These are phyloP conservation scores for Penicillium mononematosum DNA, from an alignment of 495 filamentous ascomycete species.

Conservation along the genomic window DNA sequence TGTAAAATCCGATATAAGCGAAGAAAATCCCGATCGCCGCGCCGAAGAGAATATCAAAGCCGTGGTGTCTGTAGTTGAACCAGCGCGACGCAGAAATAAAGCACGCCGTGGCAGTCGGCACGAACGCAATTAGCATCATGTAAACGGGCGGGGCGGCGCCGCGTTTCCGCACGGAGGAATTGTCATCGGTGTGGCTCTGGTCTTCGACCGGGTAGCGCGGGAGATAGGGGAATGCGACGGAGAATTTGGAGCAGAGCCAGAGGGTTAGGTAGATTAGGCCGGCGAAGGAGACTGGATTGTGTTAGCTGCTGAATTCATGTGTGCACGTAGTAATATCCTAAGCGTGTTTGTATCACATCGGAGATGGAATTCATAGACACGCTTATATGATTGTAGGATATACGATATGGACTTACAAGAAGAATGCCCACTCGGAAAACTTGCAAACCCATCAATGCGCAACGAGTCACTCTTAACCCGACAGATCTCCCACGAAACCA, in stretches of 20 bases:
- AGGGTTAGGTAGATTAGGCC: slow-evolving; percentile 63
- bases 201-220: slow-evolving; percentile 36
- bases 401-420: slow-evolving; percentile 49
- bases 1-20: slow-evolving; percentile 58
- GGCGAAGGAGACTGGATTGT: slow-evolving; percentile 54
- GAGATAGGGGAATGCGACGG: slow-evolving; percentile 61
- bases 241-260: slow-evolving; percentile 63
- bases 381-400: not conserved
- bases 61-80: slow-evolving; percentile 62
- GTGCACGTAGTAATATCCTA: too few relatives aligned
- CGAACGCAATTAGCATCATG: slow-evolving; percentile 54
- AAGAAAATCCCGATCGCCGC: slow-evolving; percentile 54
- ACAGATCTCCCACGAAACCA: slow-evolving; percentile 58
- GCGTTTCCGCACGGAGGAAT: slow-evolving; percentile 40
- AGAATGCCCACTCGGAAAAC: slow-evolving; percentile 69
- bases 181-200: slow-evolving; percentile 24
- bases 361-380: not conserved
- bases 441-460: slow-evolving; percentile 60
- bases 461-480: slow-evolving; percentile 37
- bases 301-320: slow-evolving; percentile 6
- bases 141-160: slow-evolving; percentile 58
- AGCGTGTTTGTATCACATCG: too few relatives aligned
- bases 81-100: slow-evolving; percentile 64
- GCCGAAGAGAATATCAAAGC: slow-evolving; percentile 64
- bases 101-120: slow-evolving; percentile 56